These are phyloP conservation scores for Mycena sanguinolenta DNA, from an alignment of 768 basidiomycete genomes.

Conservation along the genomic window DNA sequence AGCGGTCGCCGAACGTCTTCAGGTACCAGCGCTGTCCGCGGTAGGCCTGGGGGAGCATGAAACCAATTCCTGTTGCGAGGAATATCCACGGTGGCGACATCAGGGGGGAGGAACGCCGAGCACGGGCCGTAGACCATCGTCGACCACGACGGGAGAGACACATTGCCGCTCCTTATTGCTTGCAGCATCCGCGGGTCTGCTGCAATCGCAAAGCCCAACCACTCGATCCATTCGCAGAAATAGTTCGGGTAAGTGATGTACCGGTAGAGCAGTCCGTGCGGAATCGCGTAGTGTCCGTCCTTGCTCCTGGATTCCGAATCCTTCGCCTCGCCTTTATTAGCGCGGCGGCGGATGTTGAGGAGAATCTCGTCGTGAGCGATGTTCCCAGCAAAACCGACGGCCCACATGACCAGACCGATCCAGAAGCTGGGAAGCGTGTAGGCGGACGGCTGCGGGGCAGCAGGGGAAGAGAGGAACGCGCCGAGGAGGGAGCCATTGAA, in stretches of 20 bases:
- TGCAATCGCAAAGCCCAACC: slow-evolving; percentile 89
- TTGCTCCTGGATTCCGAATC: slow-evolving; percentile 38
- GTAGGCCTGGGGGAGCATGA: slow-evolving; percentile 88
- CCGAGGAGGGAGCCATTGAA: slow-evolving; percentile 81
- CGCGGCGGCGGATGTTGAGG: slow-evolving; percentile 81
- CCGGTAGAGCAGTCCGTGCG: slow-evolving; percentile 80
- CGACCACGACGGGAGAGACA: slow-evolving; percentile 40
- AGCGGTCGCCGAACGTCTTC: slow-evolving; percentile 76
- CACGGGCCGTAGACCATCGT: slow-evolving; percentile 35
- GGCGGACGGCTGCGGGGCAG: slow-evolving; percentile 51
- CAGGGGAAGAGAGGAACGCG: slow-evolving; percentile 73
- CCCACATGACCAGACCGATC: slow-evolving; percentile 76
- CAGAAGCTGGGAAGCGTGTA: slow-evolving; percentile 64
- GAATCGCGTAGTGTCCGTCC: slow-evolving; percentile 80
- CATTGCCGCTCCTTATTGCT: slow-evolving; percentile 22
- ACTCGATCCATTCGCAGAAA: slow-evolving; percentile 95
- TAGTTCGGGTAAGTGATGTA: slow-evolving; percentile 95
- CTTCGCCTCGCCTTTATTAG: slow-evolving; percentile 53
- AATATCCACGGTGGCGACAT: slow-evolving; percentile 87
- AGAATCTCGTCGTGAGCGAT: slow-evolving; percentile 93
- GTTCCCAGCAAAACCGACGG: slow-evolving; percentile 81
- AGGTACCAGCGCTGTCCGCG: slow-evolving; percentile 92
- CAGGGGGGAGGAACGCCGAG: slow-evolving; percentile 51
- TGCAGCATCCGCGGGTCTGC: slow-evolving; percentile 60
- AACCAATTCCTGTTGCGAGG: slow-evolving; percentile 73